Conservation (phyloP, 768 basidiomycete genomes). For the Suillus spraguei region DNA sequence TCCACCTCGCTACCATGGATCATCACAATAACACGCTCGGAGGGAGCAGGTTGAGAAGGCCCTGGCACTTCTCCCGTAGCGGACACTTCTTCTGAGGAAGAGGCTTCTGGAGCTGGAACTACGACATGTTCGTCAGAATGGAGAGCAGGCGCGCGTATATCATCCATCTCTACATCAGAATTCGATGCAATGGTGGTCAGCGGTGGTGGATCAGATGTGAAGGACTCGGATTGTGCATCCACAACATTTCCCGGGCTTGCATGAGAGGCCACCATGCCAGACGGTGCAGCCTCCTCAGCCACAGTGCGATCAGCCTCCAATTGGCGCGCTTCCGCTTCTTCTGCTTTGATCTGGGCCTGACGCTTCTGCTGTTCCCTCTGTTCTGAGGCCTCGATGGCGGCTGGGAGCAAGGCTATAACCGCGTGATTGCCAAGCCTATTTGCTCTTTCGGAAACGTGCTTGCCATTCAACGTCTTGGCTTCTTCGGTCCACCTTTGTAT, state of each 20-base stretch:
- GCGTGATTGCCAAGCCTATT: conserved; percentile 73
- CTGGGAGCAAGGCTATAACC: conserved; percentile 73
- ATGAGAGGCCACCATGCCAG: not conserved
- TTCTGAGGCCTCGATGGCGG: conserved; percentile 68
- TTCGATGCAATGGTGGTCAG: conserved; percentile 33
- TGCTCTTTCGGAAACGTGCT: conserved; percentile 68
- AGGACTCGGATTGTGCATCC: conserved; percentile 12
- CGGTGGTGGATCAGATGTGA: conserved; percentile 11
- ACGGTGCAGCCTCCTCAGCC: conserved; percentile 34
- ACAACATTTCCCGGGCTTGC: conserved; percentile 5
- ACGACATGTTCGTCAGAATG: conserved; percentile 22
- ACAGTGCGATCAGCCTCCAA: conserved; percentile 35
- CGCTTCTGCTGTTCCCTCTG: conserved; percentile 39
- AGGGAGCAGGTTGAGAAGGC: conserved; percentile 37
- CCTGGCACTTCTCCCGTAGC: conserved; percentile 23
- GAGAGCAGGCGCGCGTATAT: conserved; percentile 31
- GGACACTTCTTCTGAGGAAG: conserved; percentile 18
- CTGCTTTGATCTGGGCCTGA: conserved; percentile 57
- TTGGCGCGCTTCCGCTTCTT: conserved; percentile 46
- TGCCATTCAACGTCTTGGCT: conserved; percentile 77
- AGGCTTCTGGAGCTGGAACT: conserved; percentile 23
- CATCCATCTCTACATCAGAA: conserved; percentile 55
- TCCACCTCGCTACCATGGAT: conserved; percentile 94
- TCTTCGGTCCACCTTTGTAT: conserved; percentile 90
- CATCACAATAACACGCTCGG: conserved; percentile 78